Evolutionary conservation across 805 yeast species (phyloP).

Genomic region (Yamadazyma scolyti): DNA sequence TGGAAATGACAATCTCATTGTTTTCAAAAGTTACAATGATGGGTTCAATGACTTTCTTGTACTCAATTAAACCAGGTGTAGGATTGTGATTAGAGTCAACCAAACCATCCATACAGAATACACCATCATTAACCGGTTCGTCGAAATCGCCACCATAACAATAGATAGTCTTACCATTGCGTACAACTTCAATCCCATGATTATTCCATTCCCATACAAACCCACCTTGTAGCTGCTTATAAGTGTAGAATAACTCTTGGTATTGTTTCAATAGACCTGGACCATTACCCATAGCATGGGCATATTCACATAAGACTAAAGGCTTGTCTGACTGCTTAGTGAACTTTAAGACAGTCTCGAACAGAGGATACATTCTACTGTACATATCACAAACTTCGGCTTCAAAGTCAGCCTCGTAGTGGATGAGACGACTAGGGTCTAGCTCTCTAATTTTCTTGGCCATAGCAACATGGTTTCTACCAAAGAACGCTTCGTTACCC

Average conservation of each 20-base stretch:
- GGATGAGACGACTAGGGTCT: slow-evolving; percentile 24
- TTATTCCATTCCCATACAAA: slow-evolving; percentile 40
- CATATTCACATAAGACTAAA: slow-evolving; percentile 32
- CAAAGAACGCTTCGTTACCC: slow-evolving; percentile 36
- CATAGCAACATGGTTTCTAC: slow-evolving; percentile 27
- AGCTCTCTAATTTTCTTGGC: slow-evolving; percentile 17
- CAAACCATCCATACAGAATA: slow-evolving; percentile 34
- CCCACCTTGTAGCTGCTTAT: slow-evolving; percentile 29
- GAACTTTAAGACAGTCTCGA: slow-evolving; percentile 12
- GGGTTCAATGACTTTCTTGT: slow-evolving; percentile 31
- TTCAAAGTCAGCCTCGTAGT: slow-evolving; percentile 27
- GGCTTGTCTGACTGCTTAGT: slow-evolving; percentile 19
- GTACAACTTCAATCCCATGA: slow-evolving; percentile 22
- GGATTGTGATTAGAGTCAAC: slow-evolving; percentile 26
- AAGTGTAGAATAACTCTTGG: slow-evolving; percentile 24
- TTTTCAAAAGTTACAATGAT: slow-evolving; percentile 11
- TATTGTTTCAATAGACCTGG: slow-evolving; percentile 32
- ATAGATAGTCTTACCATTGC: slow-evolving; percentile 10
- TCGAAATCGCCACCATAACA: slow-evolving; percentile 36
- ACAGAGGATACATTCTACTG: slow-evolving; percentile 27
- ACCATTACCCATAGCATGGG: slow-evolving; percentile 38
- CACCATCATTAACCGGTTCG: slow-evolving; percentile 31
- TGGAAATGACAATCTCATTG: slow-evolving; percentile 11
- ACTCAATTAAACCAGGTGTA: slow-evolving; percentile 29
- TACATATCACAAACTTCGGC: slow-evolving; percentile 25